A percentile compares a stretch with the other conserved stretches of the same genome.
phyloP scores from a whole-genome alignment of 805 yeast species.

The Metschnikowia drakensbergensis region DNA sequence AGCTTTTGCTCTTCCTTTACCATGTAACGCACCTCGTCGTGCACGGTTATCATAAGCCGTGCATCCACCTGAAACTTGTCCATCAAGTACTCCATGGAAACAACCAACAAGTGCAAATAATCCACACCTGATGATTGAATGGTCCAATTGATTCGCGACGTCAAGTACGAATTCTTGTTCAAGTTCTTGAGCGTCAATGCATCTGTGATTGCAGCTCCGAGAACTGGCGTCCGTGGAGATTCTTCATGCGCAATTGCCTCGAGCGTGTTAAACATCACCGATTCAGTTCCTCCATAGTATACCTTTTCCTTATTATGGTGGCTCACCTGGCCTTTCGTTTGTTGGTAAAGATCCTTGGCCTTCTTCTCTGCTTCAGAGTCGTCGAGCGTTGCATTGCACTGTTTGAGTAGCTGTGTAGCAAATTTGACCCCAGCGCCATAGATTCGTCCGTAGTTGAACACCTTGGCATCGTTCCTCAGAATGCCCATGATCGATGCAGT shows the following conservation, averaged over 20 bases:
- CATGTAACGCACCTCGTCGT: constrained; percentile 87
- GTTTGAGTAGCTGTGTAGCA: constrained; percentile 78
- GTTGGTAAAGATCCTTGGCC: constrained; percentile 66
- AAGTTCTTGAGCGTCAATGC: constrained; percentile 70
- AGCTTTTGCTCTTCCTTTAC: constrained; percentile 71
- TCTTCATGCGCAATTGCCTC: constrained; percentile 83
- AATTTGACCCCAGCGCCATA: constrained; percentile 96
- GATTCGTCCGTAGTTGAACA: constrained; percentile 94
- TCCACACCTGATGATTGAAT: constrained; percentile 98
- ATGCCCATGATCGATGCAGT: constrained; percentile 90
- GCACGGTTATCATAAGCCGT: constrained; percentile 81
- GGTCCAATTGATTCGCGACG: constrained; percentile 95
- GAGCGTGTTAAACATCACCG: constrained; percentile 82
- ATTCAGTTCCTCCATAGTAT: constrained; percentile 92
- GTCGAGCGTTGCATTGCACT: constrained; percentile 68
- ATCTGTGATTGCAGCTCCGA: constrained; percentile 90
- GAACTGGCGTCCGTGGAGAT: constrained; percentile 81
- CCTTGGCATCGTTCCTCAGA: constrained; percentile 85
- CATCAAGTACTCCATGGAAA: constrained; percentile 82
- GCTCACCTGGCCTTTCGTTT: constrained; percentile 69
- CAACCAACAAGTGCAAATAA: constrained; percentile 77
- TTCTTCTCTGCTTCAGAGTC: constrained; percentile 62
- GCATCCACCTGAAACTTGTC: constrained; percentile 65
- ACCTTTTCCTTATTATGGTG: constrained; percentile 26
- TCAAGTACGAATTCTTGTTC: constrained; percentile 61